Evolutionary conservation across 352 stramenopile species (phyloP), one percentile per base, ranked within the genome.

Genomic region (Pilasporangium apinafurcum): DNA sequence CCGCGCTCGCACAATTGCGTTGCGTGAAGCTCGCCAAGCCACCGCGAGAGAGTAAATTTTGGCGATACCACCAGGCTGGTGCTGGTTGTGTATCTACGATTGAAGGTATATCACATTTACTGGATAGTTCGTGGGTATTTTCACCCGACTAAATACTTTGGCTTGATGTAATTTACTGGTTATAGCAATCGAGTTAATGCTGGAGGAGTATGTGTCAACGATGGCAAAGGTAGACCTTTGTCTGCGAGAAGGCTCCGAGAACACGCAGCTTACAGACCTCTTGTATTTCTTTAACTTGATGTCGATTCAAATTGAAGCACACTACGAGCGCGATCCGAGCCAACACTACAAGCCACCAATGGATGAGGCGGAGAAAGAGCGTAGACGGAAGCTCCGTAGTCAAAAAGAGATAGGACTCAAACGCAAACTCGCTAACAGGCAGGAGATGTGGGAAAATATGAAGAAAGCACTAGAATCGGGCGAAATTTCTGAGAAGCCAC

Each of bases 41-140:
- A 13, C 82, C 82, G 2, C 57, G 74, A 1, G 68, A 94, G 40
- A 92, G 79, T 69, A 89, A 87, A 35, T 94, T 92, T 51, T 94
- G 82, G 82, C 71, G 82, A 29, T 94, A 94, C 53, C 82, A 94
- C 55, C 78, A 86, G 44, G 81, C 79, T 18, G 82, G 82, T 36
- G 76, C 75, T 5, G 82, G 82, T 14, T 94, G 82, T 24, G 77
- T 94, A n/a, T 94, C 82, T 7, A 94, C 82, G 0, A 94, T 94
- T 51, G 82, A 94, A 94, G 82, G 82, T 89, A 29, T n/a, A 48
- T 41, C 4, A 25, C 4, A n/a, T 25, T 16, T 49, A 16, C 14
- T 56, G 50, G 28, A 21, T 16, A 8, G 32, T 53, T n/a, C n/a
- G 37, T 14, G 10, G 4, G 8, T 14, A 25, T 43, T 21, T 3